These are phyloP conservation scores for Teunomyces stri DNA, from an alignment of 805 yeast genomes.

Conservation along the genomic window DNA sequence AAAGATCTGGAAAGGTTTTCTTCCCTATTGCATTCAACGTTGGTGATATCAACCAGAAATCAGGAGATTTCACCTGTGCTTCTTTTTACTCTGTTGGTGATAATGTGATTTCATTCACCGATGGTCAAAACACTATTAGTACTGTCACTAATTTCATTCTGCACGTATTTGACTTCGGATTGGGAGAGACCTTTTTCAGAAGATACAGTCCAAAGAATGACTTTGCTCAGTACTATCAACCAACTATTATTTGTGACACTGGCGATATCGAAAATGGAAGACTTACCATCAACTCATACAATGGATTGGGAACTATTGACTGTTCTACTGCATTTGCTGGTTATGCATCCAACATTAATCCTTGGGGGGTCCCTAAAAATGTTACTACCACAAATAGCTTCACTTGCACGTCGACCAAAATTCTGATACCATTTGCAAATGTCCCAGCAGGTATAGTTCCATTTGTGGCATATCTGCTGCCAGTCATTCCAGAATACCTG, in stretches of 20 bases:
- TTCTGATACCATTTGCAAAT: not conserved
- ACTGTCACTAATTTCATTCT: not conserved
- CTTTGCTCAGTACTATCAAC: not conserved
- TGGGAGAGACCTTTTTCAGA: no score
- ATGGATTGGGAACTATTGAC: not conserved
- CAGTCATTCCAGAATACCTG: not conserved
- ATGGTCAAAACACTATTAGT: slow-evolving; percentile 14
- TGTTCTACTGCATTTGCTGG: not conserved
- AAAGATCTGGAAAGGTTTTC: slow-evolving; percentile 16
- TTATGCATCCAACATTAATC: not conserved
- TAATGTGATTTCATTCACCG: slow-evolving; percentile 16
- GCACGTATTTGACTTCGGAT: not conserved
- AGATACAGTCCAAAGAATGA: no score
- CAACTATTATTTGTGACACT: not conserved
- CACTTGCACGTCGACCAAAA: not conserved
- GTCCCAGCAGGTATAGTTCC: not conserved
- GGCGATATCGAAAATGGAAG: not conserved
- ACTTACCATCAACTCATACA: not conserved
- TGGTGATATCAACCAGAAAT: slow-evolving; percentile 13
- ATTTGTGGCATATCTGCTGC: not conserved
- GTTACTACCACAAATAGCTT: not conserved
- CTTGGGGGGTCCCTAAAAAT: not conserved
- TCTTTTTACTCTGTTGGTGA: slow-evolving; percentile 7
- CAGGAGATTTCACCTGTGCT: slow-evolving; percentile 8
- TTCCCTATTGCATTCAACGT: slow-evolving; percentile 16